phyloP scores from a whole-genome alignment of 345 rosid species.

The Dipteronia dyeriana region DNA sequence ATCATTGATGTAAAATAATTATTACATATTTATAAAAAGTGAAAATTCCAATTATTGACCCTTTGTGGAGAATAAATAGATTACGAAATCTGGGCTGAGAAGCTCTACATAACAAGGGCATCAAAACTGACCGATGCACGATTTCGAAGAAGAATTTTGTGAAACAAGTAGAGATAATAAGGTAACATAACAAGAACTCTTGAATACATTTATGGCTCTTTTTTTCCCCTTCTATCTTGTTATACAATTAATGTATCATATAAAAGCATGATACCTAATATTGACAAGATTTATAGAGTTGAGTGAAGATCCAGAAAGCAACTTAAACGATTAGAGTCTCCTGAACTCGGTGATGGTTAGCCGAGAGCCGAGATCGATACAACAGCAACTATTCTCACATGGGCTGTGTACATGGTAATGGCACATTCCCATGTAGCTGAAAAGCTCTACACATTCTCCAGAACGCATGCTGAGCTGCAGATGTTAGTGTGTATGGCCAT shows the following conservation, averaged over 20 bases:
- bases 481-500: too few relatives aligned
- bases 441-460: constrained; percentile 41
- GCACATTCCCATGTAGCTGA: constrained; percentile 56
- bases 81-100: constrained; percentile 77
- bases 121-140: constrained; percentile 60
- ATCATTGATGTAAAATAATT: too few relatives aligned
- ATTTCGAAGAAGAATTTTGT: constrained; percentile 49
- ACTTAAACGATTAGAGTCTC: constrained; percentile 66
- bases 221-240: constrained; percentile 1
- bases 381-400: constrained; percentile 88
- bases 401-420: constrained; percentile 88
- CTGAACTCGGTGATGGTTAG: constrained; percentile 93
- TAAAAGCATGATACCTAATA: constrained; percentile 73
- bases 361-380: constrained; percentile 82
- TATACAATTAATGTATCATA: constrained; percentile 32
- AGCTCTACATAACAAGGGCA: constrained; percentile 78
- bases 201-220: background rate
- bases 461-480: too few relatives aligned
- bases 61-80: constrained; percentile 78
- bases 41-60: constrained; percentile 54
- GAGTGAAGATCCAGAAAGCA: constrained; percentile 67
- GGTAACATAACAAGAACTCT: constrained; percentile 29
- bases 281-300: constrained; percentile 79
- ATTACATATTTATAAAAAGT: too few relatives aligned
- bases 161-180: constrained; percentile 36